Evolutionary conservation across 2,329 filamentous ascomycete species (phyloP).

Genomic region (Ophiostoma sp.): DNA sequence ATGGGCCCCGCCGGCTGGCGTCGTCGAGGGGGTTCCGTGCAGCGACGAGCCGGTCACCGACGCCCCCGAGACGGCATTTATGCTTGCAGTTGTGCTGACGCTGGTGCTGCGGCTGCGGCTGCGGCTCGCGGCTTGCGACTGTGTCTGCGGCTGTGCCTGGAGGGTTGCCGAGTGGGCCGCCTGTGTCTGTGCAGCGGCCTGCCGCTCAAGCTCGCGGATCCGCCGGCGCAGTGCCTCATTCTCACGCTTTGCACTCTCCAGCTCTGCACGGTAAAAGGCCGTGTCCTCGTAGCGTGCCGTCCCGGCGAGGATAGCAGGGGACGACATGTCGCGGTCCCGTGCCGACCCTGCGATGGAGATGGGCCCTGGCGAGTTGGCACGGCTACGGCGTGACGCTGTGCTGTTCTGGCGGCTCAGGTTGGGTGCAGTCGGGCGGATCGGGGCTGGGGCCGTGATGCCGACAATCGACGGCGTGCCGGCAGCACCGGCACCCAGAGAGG

Average conservation of each 20-base stretch:
- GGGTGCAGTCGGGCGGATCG: constrained; percentile 33
- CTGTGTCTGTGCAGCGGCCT: constrained; percentile 21
- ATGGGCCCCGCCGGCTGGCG: constrained; percentile 35
- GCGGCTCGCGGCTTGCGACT: constrained; percentile 25
- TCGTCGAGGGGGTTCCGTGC: constrained; percentile 24
- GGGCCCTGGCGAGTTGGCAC: constrained; percentile 45
- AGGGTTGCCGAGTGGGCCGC: constrained; percentile 20
- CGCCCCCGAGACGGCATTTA: constrained; percentile 35
- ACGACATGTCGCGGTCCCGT: constrained; percentile 37
- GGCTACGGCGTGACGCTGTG: constrained; percentile 49
- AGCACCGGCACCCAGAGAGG: constrained; percentile 33
- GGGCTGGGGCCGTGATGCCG: constrained; percentile 44
- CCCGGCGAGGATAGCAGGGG: constrained; percentile 51
- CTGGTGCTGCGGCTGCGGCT: constrained; percentile 46
- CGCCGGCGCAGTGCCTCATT: constrained; percentile 58
- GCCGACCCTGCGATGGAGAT: constrained; percentile 30
- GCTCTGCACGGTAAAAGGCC: constrained; percentile 53
- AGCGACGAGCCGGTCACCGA: constrained; percentile 34
- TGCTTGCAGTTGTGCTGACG: constrained; percentile 50
- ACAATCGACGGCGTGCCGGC: constrained; percentile 39
- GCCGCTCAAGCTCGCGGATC: constrained; percentile 56
- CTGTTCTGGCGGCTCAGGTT: constrained; percentile 52
- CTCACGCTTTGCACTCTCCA: constrained; percentile 58
- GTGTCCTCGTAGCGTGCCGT: constrained; percentile 60
- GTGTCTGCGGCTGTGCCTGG: not conserved